Evolutionary conservation across 495 filamentous ascomycete species (phyloP).

Genomic region (Daldinia caldariorum): DNA sequence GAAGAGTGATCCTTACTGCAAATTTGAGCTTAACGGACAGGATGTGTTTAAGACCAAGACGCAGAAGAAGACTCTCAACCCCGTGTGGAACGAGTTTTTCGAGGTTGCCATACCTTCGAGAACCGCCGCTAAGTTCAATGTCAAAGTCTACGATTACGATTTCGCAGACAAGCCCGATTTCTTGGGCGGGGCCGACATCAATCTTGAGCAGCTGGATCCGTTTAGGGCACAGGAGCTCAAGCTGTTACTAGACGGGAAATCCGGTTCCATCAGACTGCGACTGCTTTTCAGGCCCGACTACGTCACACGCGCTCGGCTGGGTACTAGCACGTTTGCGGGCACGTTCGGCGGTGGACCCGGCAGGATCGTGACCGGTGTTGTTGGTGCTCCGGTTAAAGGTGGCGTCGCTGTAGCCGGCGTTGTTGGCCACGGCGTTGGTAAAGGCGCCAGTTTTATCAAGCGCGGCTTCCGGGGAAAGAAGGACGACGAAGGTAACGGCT

Average conservation of each 20-base stretch:
- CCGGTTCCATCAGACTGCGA: conserved; percentile 80
- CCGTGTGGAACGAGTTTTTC: conserved; percentile 95
- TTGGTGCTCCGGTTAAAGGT: conserved; percentile 90
- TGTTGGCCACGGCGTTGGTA: conserved; percentile 81
- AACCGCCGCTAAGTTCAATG: conserved; percentile 84
- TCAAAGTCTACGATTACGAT: conserved; percentile 93
- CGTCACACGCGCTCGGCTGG: conserved; percentile 85
- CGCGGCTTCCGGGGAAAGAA: conserved; percentile 76
- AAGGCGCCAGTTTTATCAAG: conserved; percentile 88
- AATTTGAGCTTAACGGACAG: conserved; percentile 87
- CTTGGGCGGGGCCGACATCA: conserved; percentile 78
- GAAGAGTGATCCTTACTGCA: conserved; percentile 95
- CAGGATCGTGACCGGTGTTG: conserved; percentile 81
- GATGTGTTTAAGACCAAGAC: conserved; percentile 91
- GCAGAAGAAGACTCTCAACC: conserved; percentile 95
- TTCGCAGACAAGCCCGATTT: conserved; percentile 91
- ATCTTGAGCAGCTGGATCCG: conserved; percentile 83
- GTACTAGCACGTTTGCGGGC: conserved; percentile 91
- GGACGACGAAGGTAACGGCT: conserved; percentile 61
- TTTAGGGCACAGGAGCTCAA: conserved; percentile 77
- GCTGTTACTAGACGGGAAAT: conserved; percentile 88
- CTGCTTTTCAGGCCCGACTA: conserved; percentile 96
- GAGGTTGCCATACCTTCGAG: conserved; percentile 82
- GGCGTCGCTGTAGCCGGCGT: conserved; percentile 74
- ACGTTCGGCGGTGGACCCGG: conserved; percentile 90